These are phyloP conservation scores for Nannochloropsis oceanica DNA, from an alignment of 108 stramenopile species.

Conservation along the genomic window DNA sequence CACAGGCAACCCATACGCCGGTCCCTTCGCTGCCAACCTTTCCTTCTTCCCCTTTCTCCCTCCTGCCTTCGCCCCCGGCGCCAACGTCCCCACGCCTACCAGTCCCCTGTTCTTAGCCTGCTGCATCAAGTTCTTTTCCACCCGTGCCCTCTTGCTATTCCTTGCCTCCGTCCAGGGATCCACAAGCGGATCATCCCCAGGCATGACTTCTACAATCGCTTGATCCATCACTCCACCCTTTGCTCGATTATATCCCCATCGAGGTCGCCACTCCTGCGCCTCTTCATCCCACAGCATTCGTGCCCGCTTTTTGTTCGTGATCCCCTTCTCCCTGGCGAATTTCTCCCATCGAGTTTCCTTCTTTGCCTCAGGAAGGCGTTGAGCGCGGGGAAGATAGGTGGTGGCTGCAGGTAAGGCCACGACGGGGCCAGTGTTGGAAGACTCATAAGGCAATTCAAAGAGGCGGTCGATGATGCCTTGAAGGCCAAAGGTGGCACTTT, in stretches of 20 bases:
- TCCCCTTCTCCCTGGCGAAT: conserved; percentile 46
- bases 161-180: conserved; percentile 40
- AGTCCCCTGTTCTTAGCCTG: background rate
- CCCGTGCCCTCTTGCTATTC: conserved; percentile 39
- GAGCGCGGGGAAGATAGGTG: conserved; percentile 16
- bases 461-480: conserved; percentile 17
- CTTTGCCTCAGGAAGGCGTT: conserved; percentile 30
- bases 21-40: background rate
- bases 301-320: conserved; percentile 36
- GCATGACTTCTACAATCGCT: conserved; percentile 40
- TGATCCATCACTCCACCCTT: conserved; percentile 34
- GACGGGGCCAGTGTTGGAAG: conserved; percentile 30
- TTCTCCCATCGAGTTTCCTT: conserved; percentile 45
- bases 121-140: conserved; percentile 39
- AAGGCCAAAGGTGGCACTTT: conserved; percentile 2
- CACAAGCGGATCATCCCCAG: conserved; percentile 10
- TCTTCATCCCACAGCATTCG: conserved; percentile 47
- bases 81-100: background rate
- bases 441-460: conserved; percentile 21
- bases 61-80: background rate
- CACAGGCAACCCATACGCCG: conserved; percentile 34
- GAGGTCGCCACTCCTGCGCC: conserved; percentile 36
- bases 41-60: background rate
- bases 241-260: conserved; percentile 42
- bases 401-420: conserved; percentile 21